phyloP scores from a whole-genome alignment of 1,284 basidiomycete genomes.

The Puccinia triticina region DNA sequence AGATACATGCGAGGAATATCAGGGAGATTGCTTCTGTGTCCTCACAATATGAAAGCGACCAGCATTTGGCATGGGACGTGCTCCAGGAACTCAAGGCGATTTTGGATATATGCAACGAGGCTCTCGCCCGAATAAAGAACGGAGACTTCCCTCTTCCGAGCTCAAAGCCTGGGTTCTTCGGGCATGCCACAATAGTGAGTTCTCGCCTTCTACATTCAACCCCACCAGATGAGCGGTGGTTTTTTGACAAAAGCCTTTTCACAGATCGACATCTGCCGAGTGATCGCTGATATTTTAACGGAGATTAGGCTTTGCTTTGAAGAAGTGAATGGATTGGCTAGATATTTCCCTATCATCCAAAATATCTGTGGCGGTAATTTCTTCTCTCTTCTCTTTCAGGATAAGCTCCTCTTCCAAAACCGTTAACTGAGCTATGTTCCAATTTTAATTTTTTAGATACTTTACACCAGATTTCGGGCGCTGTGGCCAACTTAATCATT shows the following conservation, averaged over 20 bases:
- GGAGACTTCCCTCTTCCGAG: constrained; percentile 21
- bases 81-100: constrained; percentile 24
- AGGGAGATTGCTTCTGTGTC: background rate
- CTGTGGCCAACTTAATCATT: constrained; percentile 27
- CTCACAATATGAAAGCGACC: background rate
- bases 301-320: constrained; percentile 24
- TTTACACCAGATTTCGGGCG: constrained; percentile 15
- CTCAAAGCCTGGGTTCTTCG: constrained; percentile 6
- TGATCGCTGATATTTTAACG: constrained; percentile 25
- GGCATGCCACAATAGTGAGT: background rate
- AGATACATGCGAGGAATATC: constrained; percentile 6
- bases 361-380: constrained; percentile 19
- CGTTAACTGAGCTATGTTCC: background rate
- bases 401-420: background rate
- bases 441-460: background rate
- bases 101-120: background rate
- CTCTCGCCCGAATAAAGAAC: constrained; percentile 4
- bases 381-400: background rate
- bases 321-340: background rate
- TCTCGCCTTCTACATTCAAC: background rate
- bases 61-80: constrained; percentile 15
- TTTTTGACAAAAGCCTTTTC: background rate
- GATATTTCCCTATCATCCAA: constrained; percentile 12
- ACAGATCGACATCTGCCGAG: constrained; percentile 30
- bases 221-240: background rate